Conservation (phyloP, 371 early-diverging fungal genomes). For the Lichtheimia ramosa region DNA sequence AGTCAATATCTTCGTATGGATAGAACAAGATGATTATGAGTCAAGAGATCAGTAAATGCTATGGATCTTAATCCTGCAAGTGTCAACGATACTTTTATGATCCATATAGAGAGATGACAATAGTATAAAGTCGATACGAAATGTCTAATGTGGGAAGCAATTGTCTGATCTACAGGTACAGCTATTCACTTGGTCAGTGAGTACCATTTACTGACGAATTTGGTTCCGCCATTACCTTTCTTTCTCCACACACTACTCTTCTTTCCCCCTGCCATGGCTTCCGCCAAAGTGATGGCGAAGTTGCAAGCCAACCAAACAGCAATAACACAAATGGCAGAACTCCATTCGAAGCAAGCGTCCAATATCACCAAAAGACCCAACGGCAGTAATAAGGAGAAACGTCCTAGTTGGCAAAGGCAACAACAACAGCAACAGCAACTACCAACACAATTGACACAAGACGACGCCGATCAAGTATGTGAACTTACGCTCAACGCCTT, state of each 20-base stretch:
- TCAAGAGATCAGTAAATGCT: too few relatives aligned
- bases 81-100: too few relatives aligned
- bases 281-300: slow-evolving; percentile 44
- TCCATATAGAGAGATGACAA: too few relatives aligned
- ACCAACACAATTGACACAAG: not conserved
- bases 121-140: too few relatives aligned
- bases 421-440: slow-evolving; percentile 6
- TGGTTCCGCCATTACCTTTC: not conserved
- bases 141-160: too few relatives aligned
- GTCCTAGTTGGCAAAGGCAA: slow-evolving; percentile 8
- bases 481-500: too few relatives aligned
- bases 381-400: slow-evolving; percentile 10
- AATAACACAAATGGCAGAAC: slow-evolving; percentile 42
- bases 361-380: slow-evolving; percentile 13
- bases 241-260: not conserved
- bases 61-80: too few relatives aligned
- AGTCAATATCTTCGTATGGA: too few relatives aligned
- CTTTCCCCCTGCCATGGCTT: slow-evolving; percentile 29
- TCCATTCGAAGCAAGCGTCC: slow-evolving; percentile 43
- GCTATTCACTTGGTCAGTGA: too few relatives aligned
- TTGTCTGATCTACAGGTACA: too few relatives aligned
- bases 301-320: slow-evolving; percentile 40
- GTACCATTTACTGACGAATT: too few relatives aligned
- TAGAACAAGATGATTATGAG: too few relatives aligned
- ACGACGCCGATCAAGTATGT: slow-evolving; percentile 9